Percentiles rank a stretch among this genome's conserved stretches.
phyloP scores from a whole-genome alignment of 208 protist genomes.

The Tetramitus jugosus region DNA sequence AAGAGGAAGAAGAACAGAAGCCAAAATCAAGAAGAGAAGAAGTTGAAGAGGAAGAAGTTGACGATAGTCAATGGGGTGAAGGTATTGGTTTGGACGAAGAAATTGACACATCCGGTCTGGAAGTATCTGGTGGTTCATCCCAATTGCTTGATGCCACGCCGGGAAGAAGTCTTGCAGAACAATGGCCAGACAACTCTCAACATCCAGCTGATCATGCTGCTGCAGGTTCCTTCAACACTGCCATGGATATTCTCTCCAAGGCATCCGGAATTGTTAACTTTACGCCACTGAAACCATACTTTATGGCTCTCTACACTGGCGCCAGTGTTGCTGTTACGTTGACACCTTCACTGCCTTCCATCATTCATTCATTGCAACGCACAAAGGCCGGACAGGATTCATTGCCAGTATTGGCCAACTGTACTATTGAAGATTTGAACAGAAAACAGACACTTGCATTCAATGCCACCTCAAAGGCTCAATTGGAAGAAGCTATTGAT shows the following conservation, averaged over 20 bases:
- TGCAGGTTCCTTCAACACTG: slow-evolving; percentile 82
- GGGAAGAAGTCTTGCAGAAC: slow-evolving; percentile 47
- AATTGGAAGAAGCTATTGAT: slow-evolving; percentile 70
- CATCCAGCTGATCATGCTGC: slow-evolving; percentile 81
- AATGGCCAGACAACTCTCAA: slow-evolving; percentile 69
- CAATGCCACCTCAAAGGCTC: slow-evolving; percentile 67
- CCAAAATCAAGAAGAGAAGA: slow-evolving; percentile 23
- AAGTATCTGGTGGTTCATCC: neutral
- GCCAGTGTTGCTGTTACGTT: slow-evolving; percentile 54
- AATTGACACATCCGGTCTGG: neutral
- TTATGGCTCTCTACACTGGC: slow-evolving; percentile 66
- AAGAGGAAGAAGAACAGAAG: slow-evolving; percentile 35
- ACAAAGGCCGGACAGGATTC: slow-evolving; percentile 37
- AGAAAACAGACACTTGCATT: slow-evolving; percentile 61
- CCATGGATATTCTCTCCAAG: slow-evolving; percentile 69
- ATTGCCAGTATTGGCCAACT: slow-evolving; percentile 41
- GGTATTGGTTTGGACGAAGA: neutral
- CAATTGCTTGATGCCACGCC: slow-evolving; percentile 39
- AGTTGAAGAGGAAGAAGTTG: slow-evolving; percentile 20
- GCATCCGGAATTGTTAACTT: slow-evolving; percentile 82
- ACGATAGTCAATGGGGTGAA: slow-evolving; percentile 6
- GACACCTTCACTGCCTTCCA: slow-evolving; percentile 38
- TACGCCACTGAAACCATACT: slow-evolving; percentile 66
- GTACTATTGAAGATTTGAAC: slow-evolving; percentile 59
- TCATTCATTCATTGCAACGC: slow-evolving; percentile 40